phyloP scores from a whole-genome alignment of 192 early-diverging fungal species.

The Pilobolus umbonatus region DNA sequence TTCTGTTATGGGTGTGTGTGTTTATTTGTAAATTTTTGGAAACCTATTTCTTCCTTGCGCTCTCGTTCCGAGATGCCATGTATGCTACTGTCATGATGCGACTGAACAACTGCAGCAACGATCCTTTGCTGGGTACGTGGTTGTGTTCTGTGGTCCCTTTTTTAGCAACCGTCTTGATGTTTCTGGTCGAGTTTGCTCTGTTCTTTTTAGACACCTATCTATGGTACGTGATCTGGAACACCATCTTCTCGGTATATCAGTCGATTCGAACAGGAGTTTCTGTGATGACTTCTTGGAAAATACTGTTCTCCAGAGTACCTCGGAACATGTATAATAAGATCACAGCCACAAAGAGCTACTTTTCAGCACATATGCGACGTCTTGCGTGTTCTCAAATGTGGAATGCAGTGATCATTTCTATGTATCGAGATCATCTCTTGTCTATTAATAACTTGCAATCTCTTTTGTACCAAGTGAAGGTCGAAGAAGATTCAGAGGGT shows the following conservation, averaged over 20 bases:
- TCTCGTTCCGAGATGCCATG: constrained; percentile 60
- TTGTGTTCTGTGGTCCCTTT: constrained; percentile 50
- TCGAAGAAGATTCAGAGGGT: constrained; percentile 43
- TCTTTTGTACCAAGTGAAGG: constrained; percentile 54
- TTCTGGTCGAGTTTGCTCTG: constrained; percentile 55
- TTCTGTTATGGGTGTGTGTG: constrained; percentile 57
- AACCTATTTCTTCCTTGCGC: constrained; percentile 62
- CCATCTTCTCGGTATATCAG: constrained; percentile 60
- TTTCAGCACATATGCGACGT: constrained; percentile 57
- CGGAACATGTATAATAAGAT: constrained; percentile 63
- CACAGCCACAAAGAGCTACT: constrained; percentile 54
- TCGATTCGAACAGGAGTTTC: constrained; percentile 63
- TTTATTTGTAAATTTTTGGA: constrained; percentile 66
- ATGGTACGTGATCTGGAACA: constrained; percentile 73
- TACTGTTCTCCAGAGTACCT: constrained; percentile 58
- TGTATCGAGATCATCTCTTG: constrained; percentile 65
- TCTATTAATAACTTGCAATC: constrained; percentile 60
- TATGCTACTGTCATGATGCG: constrained; percentile 30
- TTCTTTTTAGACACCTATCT: constrained; percentile 74
- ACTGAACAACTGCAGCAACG: constrained; percentile 36
- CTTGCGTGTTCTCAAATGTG: constrained; percentile 65
- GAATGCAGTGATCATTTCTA: constrained; percentile 65
- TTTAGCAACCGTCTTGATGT: constrained; percentile 54
- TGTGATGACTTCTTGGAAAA: constrained; percentile 66
- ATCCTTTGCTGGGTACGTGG: constrained; percentile 40